A percentile compares a stretch with the other conserved stretches of the same genome.
phyloP scores from a whole-genome alignment of 2,329 filamentous ascomycete genomes.

The Pestalotiopsis sp. region DNA sequence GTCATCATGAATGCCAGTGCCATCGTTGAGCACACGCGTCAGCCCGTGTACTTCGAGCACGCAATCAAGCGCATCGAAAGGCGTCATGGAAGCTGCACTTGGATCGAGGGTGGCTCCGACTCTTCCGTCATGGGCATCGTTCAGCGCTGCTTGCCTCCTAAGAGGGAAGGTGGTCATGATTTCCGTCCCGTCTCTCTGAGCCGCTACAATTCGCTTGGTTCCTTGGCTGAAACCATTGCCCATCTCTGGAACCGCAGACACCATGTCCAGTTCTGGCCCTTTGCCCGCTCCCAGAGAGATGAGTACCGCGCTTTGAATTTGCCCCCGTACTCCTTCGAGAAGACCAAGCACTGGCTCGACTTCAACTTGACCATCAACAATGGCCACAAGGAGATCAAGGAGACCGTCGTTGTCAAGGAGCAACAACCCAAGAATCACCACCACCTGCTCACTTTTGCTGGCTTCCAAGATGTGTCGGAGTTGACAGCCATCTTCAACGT shows the following conservation, averaged over 20 bases:
- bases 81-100: slow-evolving; percentile 12
- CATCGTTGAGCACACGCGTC: slow-evolving; percentile 19
- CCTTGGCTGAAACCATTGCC: slow-evolving; percentile 5
- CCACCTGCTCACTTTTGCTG: slow-evolving; percentile 11
- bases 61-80: slow-evolving; percentile 15
- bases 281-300: slow-evolving; percentile 9
- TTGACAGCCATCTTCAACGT: slow-evolving; percentile 26
- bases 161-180: neutral
- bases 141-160: slow-evolving; percentile 9
- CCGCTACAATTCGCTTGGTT: slow-evolving; percentile 11
- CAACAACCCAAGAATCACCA: neutral
- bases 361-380: slow-evolving; percentile 24
- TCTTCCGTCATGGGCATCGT: slow-evolving; percentile 19
- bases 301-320: slow-evolving; percentile 17
- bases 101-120: slow-evolving; percentile 20
- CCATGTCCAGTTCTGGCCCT: slow-evolving; percentile 13
- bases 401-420: neutral
- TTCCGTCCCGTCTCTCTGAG: slow-evolving; percentile 3
- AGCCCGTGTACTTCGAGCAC: slow-evolving; percentile 20
- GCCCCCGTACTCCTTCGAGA: slow-evolving; percentile 35
- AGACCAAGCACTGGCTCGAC: slow-evolving; percentile 38
- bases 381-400: neutral
- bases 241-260: slow-evolving; percentile 13
- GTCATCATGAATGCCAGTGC: slow-evolving; percentile 11
- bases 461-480: neutral